Evolutionary conservation across 2,329 filamentous ascomycete genomes (phyloP), one percentile per base, ranked within the genome.

Genomic region (Bisporella sp.): DNA sequence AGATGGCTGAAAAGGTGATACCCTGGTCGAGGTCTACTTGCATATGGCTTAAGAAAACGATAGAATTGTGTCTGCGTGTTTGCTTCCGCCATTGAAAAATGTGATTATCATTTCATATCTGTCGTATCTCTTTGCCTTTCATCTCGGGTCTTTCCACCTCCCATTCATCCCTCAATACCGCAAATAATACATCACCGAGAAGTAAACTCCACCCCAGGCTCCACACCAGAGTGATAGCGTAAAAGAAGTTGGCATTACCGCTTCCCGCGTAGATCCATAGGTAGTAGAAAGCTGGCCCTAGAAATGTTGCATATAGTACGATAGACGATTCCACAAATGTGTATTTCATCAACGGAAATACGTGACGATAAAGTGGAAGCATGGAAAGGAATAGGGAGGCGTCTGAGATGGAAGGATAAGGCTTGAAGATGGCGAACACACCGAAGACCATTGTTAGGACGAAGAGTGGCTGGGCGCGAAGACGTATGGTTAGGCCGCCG

Each of bases 211-310:
- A 77, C 0, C 89, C 93, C 29, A 99, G 68, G 64, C 89, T 95
- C 93, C 93, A 99, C 0, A 99, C 93, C n/a, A 99, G 73, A 0
- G 93, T 99, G 62, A 99, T 97, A 57, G 93, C 93, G 66, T 99
- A 99, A 72, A 99, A 99, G 72, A 99, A 99, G 67, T 99, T 99
- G 52, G 93, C 93, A 63, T 99, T 99, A 31, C 93, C 93, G 50
- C 90, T 96, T 46, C 93, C 93, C 2, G 93, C 93, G 64, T 97
- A 99, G 51, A 99, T 92, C 93, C 93, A 99, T 5, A 99, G 74
- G 65, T 99, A 85, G 67, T 97, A 96, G 66, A 99, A 99, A 0
- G 91, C 90, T 1, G 93, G 93, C 0, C 93, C 93, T 0, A 99
- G 77, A 55, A 96, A 84, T 3, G 85, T 86, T 29, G 89, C 85